Evolutionary conservation across 2,329 filamentous ascomycete genomes (phyloP), one percentile per base, ranked within the genome.

Genomic region (Zarea fungicola): DNA sequence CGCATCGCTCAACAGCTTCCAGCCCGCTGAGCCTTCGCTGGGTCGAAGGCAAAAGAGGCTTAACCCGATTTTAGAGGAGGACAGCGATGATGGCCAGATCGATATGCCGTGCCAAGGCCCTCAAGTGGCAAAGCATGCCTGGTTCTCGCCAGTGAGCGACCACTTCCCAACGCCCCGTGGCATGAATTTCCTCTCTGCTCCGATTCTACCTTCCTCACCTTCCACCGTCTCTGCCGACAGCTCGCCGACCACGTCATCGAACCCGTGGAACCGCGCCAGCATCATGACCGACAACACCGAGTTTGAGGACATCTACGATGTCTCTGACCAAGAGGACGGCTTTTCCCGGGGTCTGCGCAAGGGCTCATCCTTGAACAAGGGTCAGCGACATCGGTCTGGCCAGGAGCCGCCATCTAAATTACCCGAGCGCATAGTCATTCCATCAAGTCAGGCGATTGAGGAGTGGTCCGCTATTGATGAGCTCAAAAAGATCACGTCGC

Each of bases 251-350:
- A 74, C 70, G 9, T 77, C 74, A 34, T 80, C 78, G 19, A 75
- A 78, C 54, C 74, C 74, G 22, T 83, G 85, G 86, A 83, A 78
- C 54, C 74, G 81, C 58, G 72, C 74, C 58, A 85, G 78, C 71
- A 68, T 75, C 58, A 72, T 77, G 63, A 84, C 84, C 56, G 80
- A 81, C 58, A 76, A 77, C 54, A 87, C 80, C 56, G 84, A 89
- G 55, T 92, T 92, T 59, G 88, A 95, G 66, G 89, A 95, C 59
- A 72, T 96, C 42, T 96, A 96, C 65, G 87, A 93, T 65, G 78
- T 89, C 35, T 90, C 88, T 14, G 89, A 95, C 56, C 82, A 89
- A 48, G 89, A 95, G 58, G 76, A 80, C 8, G 63, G 63, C 28
- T 37, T 53, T 49, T 48, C 22, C 52, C 26, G 42, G 51, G 52